These are phyloP conservation scores for Collybia nuda DNA, from an alignment of 768 basidiomycete genomes.

Conservation along the genomic window DNA sequence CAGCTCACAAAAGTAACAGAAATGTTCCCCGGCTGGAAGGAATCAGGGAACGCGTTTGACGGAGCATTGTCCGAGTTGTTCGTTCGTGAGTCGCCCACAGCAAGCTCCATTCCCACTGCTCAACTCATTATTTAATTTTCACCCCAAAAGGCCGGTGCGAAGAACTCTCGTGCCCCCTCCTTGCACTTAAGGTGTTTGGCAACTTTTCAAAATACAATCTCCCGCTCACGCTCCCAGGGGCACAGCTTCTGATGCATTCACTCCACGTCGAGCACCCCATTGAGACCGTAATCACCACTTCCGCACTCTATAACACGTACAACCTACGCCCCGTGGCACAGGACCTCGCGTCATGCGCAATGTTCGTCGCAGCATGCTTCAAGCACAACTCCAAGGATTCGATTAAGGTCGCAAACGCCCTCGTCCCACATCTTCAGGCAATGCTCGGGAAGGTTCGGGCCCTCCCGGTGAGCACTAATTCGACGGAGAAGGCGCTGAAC, in stretches of 20 bases:
- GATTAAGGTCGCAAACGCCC: conserved; percentile 34
- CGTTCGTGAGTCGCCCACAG: conserved; percentile 43
- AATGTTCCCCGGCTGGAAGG: conserved; percentile 51
- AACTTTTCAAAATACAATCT: conserved; percentile 63
- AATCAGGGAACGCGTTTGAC: conserved; percentile 37
- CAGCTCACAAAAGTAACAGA: conserved; percentile 47
- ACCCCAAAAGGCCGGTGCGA: conserved; percentile 54
- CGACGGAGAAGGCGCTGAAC: conserved; percentile 9
- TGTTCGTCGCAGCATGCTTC: conserved; percentile 57
- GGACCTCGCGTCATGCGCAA: conserved; percentile 58
- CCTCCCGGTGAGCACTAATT: neutral
- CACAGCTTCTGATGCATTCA: conserved; percentile 56
- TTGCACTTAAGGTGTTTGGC: conserved; percentile 62
- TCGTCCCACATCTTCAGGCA: conserved; percentile 40
- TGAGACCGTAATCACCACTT: conserved; percentile 45
- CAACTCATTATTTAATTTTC: neutral
- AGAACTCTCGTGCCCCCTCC: conserved; percentile 50
- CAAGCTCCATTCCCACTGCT: neutral
- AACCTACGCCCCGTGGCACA: conserved; percentile 48
- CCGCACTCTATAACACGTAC: conserved; percentile 56
- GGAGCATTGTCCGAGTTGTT: conserved; percentile 45
- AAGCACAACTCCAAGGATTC: conserved; percentile 41
- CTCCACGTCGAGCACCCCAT: conserved; percentile 48
- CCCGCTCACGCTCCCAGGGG: conserved; percentile 48
- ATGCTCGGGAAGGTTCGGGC: conserved; percentile 19